Evolutionary conservation across 1,284 basidiomycete genomes (phyloP).

Genomic region (Cryptococcus wingfieldii): DNA sequence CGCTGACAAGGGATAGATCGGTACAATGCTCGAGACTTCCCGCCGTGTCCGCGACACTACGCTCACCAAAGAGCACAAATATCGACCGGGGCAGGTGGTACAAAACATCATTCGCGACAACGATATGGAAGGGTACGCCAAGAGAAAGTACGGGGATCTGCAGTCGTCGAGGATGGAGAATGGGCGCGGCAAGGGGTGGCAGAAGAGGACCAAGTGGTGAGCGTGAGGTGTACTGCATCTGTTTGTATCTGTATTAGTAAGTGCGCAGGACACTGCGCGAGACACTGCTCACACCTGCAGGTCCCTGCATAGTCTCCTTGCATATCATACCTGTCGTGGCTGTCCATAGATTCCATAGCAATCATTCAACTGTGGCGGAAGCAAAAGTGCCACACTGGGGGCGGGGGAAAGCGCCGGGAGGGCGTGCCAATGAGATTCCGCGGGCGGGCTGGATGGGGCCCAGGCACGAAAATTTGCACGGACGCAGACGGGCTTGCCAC

Average conservation of each 20-base stretch:
- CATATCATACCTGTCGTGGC: too few species aligned
- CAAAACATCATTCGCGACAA: constrained; percentile 85
- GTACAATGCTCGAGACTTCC: constrained; percentile 72
- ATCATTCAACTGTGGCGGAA: too few species aligned
- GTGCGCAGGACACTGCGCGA: background rate
- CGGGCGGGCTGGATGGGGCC: background rate
- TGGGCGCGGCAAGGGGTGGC: constrained; percentile 68
- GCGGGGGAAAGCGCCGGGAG: too few species aligned
- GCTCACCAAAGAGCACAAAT: constrained; percentile 70
- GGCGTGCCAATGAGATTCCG: too few species aligned
- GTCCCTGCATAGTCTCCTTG: too few species aligned
- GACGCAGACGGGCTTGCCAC: background rate
- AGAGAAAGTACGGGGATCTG: constrained; percentile 86
- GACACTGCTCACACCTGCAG: too few species aligned
- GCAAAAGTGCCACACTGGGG: background rate
- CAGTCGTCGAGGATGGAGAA: constrained; percentile 66
- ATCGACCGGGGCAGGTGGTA: constrained; percentile 77
- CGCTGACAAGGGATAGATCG: constrained; percentile 59
- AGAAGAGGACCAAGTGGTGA: constrained; percentile 56
- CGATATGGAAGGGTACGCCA: constrained; percentile 79
- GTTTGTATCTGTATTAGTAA: background rate
- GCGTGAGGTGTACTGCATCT: constrained; percentile 1
- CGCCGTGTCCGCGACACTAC: constrained; percentile 72
- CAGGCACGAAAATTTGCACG: background rate
- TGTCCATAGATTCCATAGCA: too few species aligned